phyloP scores from a whole-genome alignment of 768 basidiomycete genomes.

The Amanita inopinata region DNA sequence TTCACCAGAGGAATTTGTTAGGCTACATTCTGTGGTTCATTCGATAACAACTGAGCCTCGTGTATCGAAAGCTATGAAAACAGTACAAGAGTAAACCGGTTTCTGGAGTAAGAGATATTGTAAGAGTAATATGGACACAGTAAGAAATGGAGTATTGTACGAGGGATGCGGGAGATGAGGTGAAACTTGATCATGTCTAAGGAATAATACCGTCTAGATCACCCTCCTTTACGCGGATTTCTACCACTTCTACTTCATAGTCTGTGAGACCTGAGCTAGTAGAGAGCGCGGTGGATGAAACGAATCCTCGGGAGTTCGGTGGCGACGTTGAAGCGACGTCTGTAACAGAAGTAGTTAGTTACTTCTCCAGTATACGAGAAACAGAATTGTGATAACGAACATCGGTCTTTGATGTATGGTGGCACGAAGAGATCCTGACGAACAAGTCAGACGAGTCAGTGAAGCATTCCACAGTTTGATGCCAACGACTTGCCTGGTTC shows the following conservation, averaged over 20 bases:
- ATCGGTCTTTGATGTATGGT: slow-evolving; percentile 85
- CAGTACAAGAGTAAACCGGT: no score
- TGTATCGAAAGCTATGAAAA: no score
- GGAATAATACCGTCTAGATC: slow-evolving; percentile 75
- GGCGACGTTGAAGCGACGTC: slow-evolving; percentile 81
- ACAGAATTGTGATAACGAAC: slow-evolving; percentile 37
- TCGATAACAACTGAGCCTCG: no score
- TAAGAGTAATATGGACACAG: slow-evolving; percentile 3
- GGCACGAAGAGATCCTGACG: slow-evolving; percentile 76
- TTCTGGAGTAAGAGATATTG: no score
- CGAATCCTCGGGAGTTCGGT: slow-evolving; percentile 55
- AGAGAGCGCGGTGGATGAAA: slow-evolving; percentile 61
- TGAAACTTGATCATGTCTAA: slow-evolving; percentile 14
- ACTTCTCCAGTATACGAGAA: slow-evolving; percentile 6
- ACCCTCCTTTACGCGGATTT: slow-evolving; percentile 74
- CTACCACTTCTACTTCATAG: slow-evolving; percentile 81
- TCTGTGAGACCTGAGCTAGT: slow-evolving; percentile 58
- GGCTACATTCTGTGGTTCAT: no score
- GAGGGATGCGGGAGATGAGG: neutral
- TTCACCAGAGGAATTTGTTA: no score
- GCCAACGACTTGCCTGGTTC: slow-evolving; percentile 64
- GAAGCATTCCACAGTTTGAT: neutral
- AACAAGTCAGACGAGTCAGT: slow-evolving; percentile 3
- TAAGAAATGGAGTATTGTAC: neutral
- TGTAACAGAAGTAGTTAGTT: slow-evolving; percentile 20